phyloP scores from a whole-genome alignment of 139 green algal species.

The Micractinium sp. region DNA sequence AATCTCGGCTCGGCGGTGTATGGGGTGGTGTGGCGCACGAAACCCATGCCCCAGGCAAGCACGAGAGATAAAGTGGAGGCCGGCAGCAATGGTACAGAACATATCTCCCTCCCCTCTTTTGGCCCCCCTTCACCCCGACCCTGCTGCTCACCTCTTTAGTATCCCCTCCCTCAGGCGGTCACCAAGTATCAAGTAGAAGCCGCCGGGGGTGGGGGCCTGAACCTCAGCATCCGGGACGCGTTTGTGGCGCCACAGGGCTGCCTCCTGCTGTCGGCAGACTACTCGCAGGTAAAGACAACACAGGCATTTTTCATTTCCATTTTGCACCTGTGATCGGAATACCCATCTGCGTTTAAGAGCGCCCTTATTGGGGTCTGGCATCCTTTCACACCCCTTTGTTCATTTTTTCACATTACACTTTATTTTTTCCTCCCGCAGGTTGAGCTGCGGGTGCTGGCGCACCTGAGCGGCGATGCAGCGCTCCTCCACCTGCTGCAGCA shows the following conservation, averaged over 20 bases:
- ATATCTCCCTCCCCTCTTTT: too few relatives aligned
- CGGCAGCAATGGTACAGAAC: too few relatives aligned
- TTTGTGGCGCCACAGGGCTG: slow-evolving; percentile 57
- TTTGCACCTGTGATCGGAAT: too few relatives aligned
- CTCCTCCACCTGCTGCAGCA: slow-evolving; percentile 53
- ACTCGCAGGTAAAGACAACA: slow-evolving; percentile 39
- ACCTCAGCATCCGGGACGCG: slow-evolving; percentile 55
- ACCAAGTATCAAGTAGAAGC: slow-evolving; percentile 59
- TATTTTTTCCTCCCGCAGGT: slow-evolving; percentile 42
- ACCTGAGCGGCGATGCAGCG: slow-evolving; percentile 56
- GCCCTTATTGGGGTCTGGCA: neutral
- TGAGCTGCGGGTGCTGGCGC: slow-evolving; percentile 71
- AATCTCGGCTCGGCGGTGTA: too few relatives aligned
- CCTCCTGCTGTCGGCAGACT: slow-evolving; percentile 46
- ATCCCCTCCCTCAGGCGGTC: slow-evolving; percentile 49
- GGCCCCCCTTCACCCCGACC: too few relatives aligned
- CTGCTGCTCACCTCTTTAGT: too few relatives aligned
- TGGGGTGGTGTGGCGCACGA: too few relatives aligned
- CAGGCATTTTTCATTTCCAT: too few relatives aligned
- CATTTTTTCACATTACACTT: too few relatives aligned
- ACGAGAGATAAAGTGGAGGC: too few relatives aligned
- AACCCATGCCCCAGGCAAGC: too few relatives aligned
- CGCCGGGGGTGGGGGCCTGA: neutral
- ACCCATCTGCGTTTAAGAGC: too few relatives aligned
- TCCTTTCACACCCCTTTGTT: neutral